Conservation (phyloP, 768 basidiomycete genomes). For the Crepidotus variabilis region DNA sequence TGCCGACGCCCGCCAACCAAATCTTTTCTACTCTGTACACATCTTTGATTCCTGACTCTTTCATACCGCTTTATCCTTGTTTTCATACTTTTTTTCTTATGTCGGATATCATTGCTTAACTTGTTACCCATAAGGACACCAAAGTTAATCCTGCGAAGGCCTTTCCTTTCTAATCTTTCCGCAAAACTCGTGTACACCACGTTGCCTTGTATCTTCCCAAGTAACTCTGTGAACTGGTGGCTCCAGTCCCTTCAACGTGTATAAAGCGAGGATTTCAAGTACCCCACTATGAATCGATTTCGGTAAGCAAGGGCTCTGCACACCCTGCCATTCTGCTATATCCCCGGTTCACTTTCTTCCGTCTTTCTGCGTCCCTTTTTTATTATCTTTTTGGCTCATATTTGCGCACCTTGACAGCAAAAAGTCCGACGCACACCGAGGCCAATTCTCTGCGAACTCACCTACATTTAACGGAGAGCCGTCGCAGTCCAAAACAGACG, state of each 20-base stretch:
- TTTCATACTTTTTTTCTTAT: conserved; percentile 6
- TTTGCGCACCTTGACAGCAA: conserved; percentile 44
- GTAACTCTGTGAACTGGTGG: conserved; percentile 26
- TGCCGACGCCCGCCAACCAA: neutral
- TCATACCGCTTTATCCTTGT: neutral
- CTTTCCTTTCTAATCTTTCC: conserved; percentile 28
- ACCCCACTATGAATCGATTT: conserved; percentile 67
- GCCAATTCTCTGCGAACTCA: conserved; percentile 29
- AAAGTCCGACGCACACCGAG: conserved; percentile 69
- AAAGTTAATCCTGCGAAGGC: conserved; percentile 23
- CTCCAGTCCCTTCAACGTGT: conserved; percentile 53
- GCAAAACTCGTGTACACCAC: conserved; percentile 71
- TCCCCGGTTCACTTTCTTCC: conserved; percentile 7
- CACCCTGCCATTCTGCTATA: conserved; percentile 16
- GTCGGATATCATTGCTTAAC: neutral
- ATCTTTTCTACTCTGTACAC: neutral
- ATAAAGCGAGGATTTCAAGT: conserved; percentile 50
- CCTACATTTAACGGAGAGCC: conserved; percentile 19
- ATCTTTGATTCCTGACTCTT: neutral
- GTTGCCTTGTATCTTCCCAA: conserved; percentile 49
- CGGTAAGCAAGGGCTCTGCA: conserved; percentile 50
- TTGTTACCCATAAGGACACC: neutral
- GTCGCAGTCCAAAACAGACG: conserved; percentile 27
- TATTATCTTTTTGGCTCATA: conserved; percentile 15
- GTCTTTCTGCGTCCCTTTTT: conserved; percentile 21